These are phyloP conservation scores for Phyllostachys edulis DNA, from an alignment of 176 grass and related monocot genomes.

Conservation along the genomic window DNA sequence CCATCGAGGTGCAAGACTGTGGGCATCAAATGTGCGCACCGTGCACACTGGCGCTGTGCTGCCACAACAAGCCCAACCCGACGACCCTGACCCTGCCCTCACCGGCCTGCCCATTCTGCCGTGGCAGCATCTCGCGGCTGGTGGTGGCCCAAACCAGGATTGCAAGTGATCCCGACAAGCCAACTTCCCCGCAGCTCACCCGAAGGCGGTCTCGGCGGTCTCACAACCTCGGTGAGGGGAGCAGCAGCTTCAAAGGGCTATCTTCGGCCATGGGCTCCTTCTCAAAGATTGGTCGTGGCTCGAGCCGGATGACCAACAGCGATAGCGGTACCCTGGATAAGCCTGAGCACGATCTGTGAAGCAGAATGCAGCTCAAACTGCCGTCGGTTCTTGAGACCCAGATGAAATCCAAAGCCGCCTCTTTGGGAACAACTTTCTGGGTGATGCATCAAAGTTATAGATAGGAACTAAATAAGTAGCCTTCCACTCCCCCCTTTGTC, in stretches of 20 bases:
- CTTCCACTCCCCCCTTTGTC: neutral
- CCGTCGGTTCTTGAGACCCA: neutral
- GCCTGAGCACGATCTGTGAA: conserved; percentile 51
- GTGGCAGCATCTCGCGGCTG: conserved; percentile 68
- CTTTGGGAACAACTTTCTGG: neutral
- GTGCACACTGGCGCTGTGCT: conserved; percentile 84
- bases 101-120: conserved; percentile 88
- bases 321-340: neutral
- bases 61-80: conserved; percentile 84
- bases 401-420: neutral
- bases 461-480: conserved; percentile 42
- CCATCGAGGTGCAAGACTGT: conserved; percentile 77
- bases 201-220: conserved; percentile 52
- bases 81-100: conserved; percentile 38
- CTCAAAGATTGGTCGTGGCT: conserved; percentile 61
- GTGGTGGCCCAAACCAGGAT: conserved; percentile 50
- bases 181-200: conserved; percentile 33
- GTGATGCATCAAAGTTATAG: conserved; percentile 23
- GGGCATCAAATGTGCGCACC: conserved; percentile 94
- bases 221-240: conserved; percentile 56
- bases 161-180: conserved; percentile 24
- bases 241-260: conserved; percentile 86
- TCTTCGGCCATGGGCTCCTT: conserved; percentile 53
- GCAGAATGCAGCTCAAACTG: neutral
- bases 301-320: conserved; percentile 28